These are phyloP conservation scores for Lentinula aciculospora DNA, from an alignment of 768 basidiomycete genomes.

Conservation along the genomic window DNA sequence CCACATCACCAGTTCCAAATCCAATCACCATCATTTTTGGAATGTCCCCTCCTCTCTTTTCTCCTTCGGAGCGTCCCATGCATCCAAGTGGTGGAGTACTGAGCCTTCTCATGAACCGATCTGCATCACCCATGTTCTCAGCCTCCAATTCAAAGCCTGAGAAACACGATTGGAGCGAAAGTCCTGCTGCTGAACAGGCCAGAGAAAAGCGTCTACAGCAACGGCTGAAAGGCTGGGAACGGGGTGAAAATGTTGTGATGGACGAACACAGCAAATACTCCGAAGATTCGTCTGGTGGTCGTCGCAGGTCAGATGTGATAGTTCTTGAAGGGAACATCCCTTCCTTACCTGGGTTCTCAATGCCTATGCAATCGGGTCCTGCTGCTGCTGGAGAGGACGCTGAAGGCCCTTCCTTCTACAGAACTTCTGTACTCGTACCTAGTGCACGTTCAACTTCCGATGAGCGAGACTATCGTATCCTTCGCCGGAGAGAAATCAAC, in stretches of 20 bases:
- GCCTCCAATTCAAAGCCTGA: conserved; percentile 26
- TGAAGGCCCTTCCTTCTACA: conserved; percentile 44
- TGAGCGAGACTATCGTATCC: conserved; percentile 55
- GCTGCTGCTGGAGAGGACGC: neutral
- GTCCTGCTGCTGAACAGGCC: conserved; percentile 56
- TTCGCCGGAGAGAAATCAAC: conserved; percentile 69
- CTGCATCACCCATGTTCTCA: conserved; percentile 23
- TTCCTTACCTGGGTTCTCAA: conserved; percentile 25
- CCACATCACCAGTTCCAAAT: conserved; percentile 53
- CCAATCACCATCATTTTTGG: conserved; percentile 86
- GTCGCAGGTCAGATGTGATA: conserved; percentile 37
- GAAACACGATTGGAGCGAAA: conserved; percentile 60
- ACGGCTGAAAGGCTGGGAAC: conserved; percentile 72
- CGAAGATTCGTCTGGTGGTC: conserved; percentile 21
- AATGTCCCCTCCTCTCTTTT: conserved; percentile 71
- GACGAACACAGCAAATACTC: conserved; percentile 60
- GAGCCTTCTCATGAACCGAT: conserved; percentile 41
- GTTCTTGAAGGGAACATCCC: conserved; percentile 38
- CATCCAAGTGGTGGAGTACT: conserved; percentile 28
- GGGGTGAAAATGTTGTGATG: conserved; percentile 47
- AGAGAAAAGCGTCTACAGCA: conserved; percentile 70
- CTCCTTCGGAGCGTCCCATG: conserved; percentile 26
- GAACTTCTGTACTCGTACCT: conserved; percentile 68
- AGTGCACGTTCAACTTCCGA: conserved; percentile 41
- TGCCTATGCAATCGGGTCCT: conserved; percentile 15